Evolutionary conservation across 306 rosid genomes (phyloP).

Genomic region (Hippophae rhamnoides): DNA sequence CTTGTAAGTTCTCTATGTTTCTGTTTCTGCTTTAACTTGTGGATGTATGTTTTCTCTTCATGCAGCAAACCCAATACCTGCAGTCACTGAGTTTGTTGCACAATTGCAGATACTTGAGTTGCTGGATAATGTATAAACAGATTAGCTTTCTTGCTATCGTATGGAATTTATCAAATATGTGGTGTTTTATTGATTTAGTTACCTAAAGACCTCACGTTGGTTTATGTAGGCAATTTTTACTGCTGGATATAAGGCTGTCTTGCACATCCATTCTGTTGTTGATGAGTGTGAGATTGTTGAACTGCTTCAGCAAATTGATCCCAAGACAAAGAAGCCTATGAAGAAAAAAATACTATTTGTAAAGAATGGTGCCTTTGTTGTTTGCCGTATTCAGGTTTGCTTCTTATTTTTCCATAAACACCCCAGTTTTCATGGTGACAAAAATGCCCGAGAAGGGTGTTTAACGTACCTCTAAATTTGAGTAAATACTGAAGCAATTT

Average conservation of each 20-base stretch:
- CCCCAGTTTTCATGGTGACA: background rate
- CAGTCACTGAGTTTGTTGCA: conserved; percentile 71
- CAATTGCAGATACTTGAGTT: conserved; percentile 87
- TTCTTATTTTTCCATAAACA: conserved; percentile 10
- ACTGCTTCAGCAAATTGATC: conserved; percentile 80
- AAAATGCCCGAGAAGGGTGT: too few relatives aligned
- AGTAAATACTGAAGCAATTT: background rate
- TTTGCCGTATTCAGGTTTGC: conserved; percentile 85
- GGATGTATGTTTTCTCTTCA: conserved; percentile 9
- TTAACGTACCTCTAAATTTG: background rate
- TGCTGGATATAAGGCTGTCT: conserved; percentile 96
- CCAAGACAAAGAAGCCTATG: conserved; percentile 77
- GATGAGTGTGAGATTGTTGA: conserved; percentile 99
- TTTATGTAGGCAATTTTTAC: conserved; percentile 81
- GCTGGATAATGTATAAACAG: conserved; percentile 63
- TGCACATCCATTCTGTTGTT: conserved; percentile 86
- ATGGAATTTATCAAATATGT: background rate
- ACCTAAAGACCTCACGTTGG: conserved; percentile 8
- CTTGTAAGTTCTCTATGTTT: background rate
- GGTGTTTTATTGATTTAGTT: background rate
- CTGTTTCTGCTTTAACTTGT: background rate
- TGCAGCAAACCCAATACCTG: conserved; percentile 65
- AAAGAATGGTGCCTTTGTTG: conserved; percentile 74
- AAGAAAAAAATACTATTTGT: conserved; percentile 80
- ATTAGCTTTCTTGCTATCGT: background rate